Percentiles rank a stretch among this genome's conserved stretches.
phyloP scores from a whole-genome alignment of 2,329 filamentous ascomycete species.

The Fusarium udum region DNA sequence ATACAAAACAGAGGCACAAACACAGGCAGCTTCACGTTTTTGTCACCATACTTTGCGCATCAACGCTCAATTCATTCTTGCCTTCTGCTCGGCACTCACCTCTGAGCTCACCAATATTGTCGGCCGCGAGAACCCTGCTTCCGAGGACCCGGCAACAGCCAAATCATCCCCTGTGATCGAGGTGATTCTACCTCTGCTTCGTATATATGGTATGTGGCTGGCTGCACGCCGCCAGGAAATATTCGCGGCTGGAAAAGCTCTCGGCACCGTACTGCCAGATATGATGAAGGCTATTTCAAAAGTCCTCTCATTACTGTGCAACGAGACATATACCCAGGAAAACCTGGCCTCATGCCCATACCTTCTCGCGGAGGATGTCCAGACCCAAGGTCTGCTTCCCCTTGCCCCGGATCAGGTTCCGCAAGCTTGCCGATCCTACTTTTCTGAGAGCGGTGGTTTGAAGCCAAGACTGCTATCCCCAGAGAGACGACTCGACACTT shows the following conservation, averaged over 20 bases:
- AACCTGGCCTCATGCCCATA: constrained; percentile 56
- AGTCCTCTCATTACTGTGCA: constrained; percentile 59
- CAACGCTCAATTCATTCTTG: constrained; percentile 80
- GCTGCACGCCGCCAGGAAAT: constrained; percentile 58
- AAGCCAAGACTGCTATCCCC: constrained; percentile 53
- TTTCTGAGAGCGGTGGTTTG: constrained; percentile 45
- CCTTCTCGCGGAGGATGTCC: constrained; percentile 61
- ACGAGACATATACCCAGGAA: constrained; percentile 53
- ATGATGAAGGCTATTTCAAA: constrained; percentile 59
- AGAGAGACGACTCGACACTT: constrained; percentile 45
- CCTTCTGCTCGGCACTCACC: constrained; percentile 74
- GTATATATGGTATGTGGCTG: constrained; percentile 65
- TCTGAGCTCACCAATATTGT: constrained; percentile 71
- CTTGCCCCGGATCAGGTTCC: constrained; percentile 53
- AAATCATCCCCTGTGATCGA: constrained; percentile 51
- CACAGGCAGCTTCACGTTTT: constrained; percentile 55
- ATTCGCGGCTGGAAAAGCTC: constrained; percentile 55
- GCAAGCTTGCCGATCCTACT: constrained; percentile 52
- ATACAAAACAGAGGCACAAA: constrained; percentile 57
- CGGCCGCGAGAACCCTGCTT: constrained; percentile 33
- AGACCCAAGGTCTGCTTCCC: constrained; percentile 56
- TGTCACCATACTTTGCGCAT: constrained; percentile 76
- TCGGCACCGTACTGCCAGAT: constrained; percentile 56
- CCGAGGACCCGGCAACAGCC: constrained; percentile 37
- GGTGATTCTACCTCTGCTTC: constrained; percentile 61